Base-by-base conservation (phyloP, 768 basidiomycete genomes). In the Lyophyllum semitale region DNA sequence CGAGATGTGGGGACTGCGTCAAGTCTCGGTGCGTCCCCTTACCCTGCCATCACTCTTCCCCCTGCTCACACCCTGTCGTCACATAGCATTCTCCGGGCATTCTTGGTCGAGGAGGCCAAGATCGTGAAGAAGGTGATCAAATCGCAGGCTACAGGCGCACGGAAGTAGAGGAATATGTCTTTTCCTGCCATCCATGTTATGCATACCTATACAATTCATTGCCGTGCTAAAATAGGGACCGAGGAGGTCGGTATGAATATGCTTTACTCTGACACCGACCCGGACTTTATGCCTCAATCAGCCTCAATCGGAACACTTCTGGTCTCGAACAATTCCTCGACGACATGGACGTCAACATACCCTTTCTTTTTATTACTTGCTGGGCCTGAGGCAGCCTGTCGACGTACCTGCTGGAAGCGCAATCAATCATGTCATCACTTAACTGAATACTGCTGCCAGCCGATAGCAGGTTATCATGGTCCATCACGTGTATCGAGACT, bases 51-150 rank as follows among this genome's bases (percentile, higher is more conserved):
- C 25, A 45, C 26, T 33, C 53, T 59, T 46, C 60, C 59, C 40
- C 7, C 43, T 7, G 26, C 25, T 35, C 54, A 62, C 30, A 52
- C 47, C n/a, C 32, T 20, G 25, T 2, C 8, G 35, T 1, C 5
- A 11, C 47, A 0, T 59, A 98, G 97, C 60, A 95, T 99, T 66
- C 89, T 98, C 65, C 92, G 97, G 57, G 95, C 97, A 60, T 99
- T 99, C 88, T 78, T 99, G 57, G 92, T 99, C 37, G 97, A 98
- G 82, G 97, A 99, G 81, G 97, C 97, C 42, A 98, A 98, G 83
- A 98, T 99, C 66, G 97, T 99, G 71, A 99, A 99, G 88, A 89
- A 85, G 78, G 96, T 98, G 65, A 95, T 98, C 83, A 97, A 97
- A 82, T 88, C 89, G 69, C 93, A 81, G 68, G 70, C 67, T 33